phyloP scores from a whole-genome alignment of 2,329 filamentous ascomycete genomes.

The Monosporascus sp. region DNA sequence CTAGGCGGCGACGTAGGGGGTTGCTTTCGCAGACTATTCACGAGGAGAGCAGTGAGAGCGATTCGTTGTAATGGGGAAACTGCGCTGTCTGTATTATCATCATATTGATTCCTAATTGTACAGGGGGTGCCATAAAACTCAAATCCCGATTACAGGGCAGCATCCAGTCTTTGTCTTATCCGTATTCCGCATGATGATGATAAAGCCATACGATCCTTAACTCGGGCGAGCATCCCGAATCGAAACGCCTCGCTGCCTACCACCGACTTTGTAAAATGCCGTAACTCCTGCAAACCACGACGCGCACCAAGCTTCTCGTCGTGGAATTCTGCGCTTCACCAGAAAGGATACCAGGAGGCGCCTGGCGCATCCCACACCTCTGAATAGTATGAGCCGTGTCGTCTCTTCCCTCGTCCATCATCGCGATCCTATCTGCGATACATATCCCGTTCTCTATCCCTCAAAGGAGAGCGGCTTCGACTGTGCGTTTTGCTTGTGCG shows the following conservation, averaged over 20 bases:
- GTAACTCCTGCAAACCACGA: neutral
- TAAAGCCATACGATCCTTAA: neutral
- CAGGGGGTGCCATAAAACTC: neutral
- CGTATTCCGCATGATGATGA: neutral
- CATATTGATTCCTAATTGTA: neutral
- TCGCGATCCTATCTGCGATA: constrained; percentile 43
- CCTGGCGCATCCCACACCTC: neutral
- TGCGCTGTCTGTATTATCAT: neutral
- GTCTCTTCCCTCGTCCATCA: neutral
- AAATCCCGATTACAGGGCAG: neutral
- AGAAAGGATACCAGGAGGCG: neutral
- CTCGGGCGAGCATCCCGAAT: neutral
- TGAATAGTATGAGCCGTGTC: neutral
- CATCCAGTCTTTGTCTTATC: neutral
- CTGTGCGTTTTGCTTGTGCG: constrained; percentile 38
- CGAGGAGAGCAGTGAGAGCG: constrained; percentile 63
- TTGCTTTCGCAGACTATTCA: constrained; percentile 63
- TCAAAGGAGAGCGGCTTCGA: constrained; percentile 39
- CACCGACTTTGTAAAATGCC: neutral
- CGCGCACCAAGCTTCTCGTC: neutral
- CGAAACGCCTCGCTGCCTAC: neutral
- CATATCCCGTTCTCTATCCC: constrained; percentile 41
- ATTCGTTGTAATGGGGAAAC: constrained; percentile 18
- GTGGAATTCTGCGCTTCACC: neutral
- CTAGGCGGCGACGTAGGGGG: constrained; percentile 39